phyloP scores from a whole-genome alignment of 352 stramenopile species.

The Globisporangium paddicum region DNA sequence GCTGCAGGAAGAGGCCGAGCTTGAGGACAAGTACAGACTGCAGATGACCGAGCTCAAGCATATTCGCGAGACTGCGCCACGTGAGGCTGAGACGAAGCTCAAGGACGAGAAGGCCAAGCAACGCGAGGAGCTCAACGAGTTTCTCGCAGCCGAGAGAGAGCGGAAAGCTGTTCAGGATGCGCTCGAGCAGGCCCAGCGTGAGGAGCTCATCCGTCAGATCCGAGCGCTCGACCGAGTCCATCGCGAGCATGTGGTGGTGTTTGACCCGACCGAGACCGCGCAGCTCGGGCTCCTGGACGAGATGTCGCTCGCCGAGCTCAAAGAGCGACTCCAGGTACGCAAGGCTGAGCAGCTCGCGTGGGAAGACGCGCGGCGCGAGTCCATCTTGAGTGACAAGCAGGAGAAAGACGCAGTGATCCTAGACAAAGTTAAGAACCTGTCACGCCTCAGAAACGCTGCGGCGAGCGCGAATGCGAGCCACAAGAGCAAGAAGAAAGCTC shows the following conservation, averaged over 20 bases:
- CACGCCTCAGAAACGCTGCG: slow-evolving; percentile 55
- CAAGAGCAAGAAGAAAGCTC: slow-evolving; percentile 49
- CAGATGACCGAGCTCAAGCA: slow-evolving; percentile 67
- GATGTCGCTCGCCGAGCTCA: slow-evolving; percentile 88
- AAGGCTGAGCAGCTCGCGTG: slow-evolving; percentile 62
- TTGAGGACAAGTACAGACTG: slow-evolving; percentile 50
- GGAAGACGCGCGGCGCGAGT: slow-evolving; percentile 60
- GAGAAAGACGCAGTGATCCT: slow-evolving; percentile 75
- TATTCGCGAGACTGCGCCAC: slow-evolving; percentile 70
- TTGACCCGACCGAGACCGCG: slow-evolving; percentile 87
- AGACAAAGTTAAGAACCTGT: slow-evolving; percentile 76
- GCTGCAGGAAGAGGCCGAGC: slow-evolving; percentile 44
- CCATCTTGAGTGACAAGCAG: slow-evolving; percentile 69
- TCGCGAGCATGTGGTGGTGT: slow-evolving; percentile 75
- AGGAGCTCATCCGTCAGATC: slow-evolving; percentile 86
- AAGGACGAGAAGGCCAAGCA: slow-evolving; percentile 55
- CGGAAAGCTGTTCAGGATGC: slow-evolving; percentile 57
- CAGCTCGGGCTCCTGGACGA: slow-evolving; percentile 88
- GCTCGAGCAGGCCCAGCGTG: slow-evolving; percentile 61
- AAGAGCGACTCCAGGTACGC: slow-evolving; percentile 78
- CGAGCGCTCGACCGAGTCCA: slow-evolving; percentile 77
- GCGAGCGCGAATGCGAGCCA: slow-evolving; percentile 54
- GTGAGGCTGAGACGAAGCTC: slow-evolving; percentile 64
- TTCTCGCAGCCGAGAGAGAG: slow-evolving; percentile 53
- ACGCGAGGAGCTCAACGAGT: slow-evolving; percentile 58